Evolutionary conservation across 2,329 filamentous ascomycete genomes (phyloP), one percentile per base, ranked within the genome.

Genomic region (Fusarium tupiense): DNA sequence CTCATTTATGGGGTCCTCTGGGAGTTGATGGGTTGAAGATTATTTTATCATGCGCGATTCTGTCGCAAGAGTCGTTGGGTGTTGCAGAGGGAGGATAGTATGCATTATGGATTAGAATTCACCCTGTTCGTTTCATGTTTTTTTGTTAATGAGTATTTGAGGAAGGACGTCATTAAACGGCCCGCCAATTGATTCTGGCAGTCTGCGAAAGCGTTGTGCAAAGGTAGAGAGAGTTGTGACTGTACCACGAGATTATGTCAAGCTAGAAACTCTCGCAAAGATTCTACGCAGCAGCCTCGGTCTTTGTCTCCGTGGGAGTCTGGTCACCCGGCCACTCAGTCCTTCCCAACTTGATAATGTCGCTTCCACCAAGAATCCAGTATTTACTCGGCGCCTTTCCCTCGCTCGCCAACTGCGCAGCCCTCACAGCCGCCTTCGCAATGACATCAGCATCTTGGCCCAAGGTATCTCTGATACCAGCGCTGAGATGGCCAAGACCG

Each of bases 361-460:
- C 92, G 26, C 78, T 79, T 76, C 86, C 83, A 43, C 87, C 87
- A 37, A 95, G 29, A 16, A 90, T 77, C 91, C 91, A 93, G 69
- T 81, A 89, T 85, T 86, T 90, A 81, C 79, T 85, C 62, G 86
- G 87, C n/a, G 87, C 88, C 82, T 88, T 89, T 66, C 89, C 89
- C 81, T 89, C 85, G 69, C 85, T 85, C 2, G 89, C 90, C 59
- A 92, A 81, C 73, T 88, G 78, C 14, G 86, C 88, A 3, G 91
- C 92, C 58, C 84, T 84, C 6, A 93, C 88, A 7, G 91, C 91
- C 19, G 92, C 92, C 72, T 87, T 87, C 6, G 86, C 93, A 82
- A 97, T 94, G 40, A 92, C 89, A 64, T 91, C 88, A 10, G 89
- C 91, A 59, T 96, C 93, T 84, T 96, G 93, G 4, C 90, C 93